These are phyloP conservation scores for Haplosporangium sp. DNA, from an alignment of 371 early-diverging fungal genomes.

Conservation along the genomic window DNA sequence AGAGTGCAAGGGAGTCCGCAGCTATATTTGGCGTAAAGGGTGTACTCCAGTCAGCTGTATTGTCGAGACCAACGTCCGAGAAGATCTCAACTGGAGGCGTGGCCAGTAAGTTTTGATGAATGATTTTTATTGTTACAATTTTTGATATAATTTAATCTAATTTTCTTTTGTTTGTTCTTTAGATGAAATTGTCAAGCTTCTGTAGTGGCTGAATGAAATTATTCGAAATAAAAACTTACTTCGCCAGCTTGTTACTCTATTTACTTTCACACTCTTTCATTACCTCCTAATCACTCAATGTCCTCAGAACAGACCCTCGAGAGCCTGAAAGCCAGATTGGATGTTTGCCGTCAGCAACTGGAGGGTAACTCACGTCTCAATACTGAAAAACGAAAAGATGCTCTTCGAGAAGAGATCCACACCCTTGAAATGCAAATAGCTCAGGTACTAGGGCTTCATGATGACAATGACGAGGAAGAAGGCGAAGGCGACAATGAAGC, in stretches of 20 bases:
- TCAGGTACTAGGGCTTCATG: slow-evolving; percentile 31
- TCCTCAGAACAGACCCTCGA: slow-evolving; percentile 8
- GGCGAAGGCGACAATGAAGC: not conserved
- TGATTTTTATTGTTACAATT: not conserved
- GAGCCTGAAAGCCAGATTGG: slow-evolving; percentile 23
- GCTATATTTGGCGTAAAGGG: slow-evolving; percentile 46
- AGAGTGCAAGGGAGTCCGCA: slow-evolving; percentile 49
- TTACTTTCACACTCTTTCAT: not conserved
- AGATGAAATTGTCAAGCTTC: slow-evolving; percentile 40
- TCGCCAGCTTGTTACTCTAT: not conserved
- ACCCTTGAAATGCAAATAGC: slow-evolving; percentile 28
- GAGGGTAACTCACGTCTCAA: slow-evolving; percentile 32
- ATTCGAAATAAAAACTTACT: not conserved
- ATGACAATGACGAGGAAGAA: slow-evolving; percentile 25
- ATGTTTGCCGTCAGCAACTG: slow-evolving; percentile 40
- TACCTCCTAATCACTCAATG: not conserved
- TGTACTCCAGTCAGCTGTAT: slow-evolving; percentile 36
- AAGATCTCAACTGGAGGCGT: slow-evolving; percentile 29
- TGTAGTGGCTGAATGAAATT: not conserved
- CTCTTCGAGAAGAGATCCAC: slow-evolving; percentile 26
- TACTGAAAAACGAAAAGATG: slow-evolving; percentile 26
- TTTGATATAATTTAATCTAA: not conserved
- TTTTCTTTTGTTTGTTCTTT: slow-evolving; percentile 2
- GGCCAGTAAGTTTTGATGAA: slow-evolving; percentile 37
- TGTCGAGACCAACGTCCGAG: slow-evolving; percentile 40